A percentile compares a stretch with the other conserved stretches of the same genome.
Conservation (phyloP, 78 protist genomes). For the Capsaspora owczarzaki region DNA sequence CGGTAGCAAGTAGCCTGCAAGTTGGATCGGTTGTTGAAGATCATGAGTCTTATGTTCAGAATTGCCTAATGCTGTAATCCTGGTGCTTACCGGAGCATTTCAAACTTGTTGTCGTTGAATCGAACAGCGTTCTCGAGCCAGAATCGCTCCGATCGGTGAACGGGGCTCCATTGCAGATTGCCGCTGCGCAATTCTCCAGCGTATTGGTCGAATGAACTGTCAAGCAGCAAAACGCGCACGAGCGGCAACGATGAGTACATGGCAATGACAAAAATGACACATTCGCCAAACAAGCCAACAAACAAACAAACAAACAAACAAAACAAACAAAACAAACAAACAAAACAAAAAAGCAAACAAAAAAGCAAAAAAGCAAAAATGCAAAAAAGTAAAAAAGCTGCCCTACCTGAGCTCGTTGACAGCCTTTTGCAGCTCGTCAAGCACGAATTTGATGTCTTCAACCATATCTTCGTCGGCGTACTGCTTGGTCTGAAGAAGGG, state of each 20-base stretch:
- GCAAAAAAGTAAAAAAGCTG: neutral
- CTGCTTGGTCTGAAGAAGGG: neutral
- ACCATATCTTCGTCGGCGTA: slow-evolving; percentile 63
- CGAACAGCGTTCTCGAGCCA: slow-evolving; percentile 76
- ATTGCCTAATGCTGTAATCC: too few species aligned
- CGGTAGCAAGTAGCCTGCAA: neutral
- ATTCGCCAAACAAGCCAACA: neutral
- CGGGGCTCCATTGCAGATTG: slow-evolving; percentile 80
- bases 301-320: neutral
- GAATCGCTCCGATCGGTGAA: slow-evolving; percentile 76
- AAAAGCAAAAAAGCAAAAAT: neutral
- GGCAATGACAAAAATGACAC: neutral
- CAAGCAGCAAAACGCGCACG: neutral
- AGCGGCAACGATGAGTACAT: neutral
- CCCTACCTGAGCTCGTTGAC: slow-evolving; percentile 45
- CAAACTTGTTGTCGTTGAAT: slow-evolving; percentile 65
- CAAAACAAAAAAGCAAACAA: neutral
- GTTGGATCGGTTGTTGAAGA: neutral
- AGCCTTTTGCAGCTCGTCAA: slow-evolving; percentile 27
- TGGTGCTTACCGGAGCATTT: slow-evolving; percentile 29
- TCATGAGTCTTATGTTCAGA: too few species aligned
- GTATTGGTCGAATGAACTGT: slow-evolving; percentile 62
- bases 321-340: neutral
- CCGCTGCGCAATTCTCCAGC: slow-evolving; percentile 53
- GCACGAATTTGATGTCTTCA: slow-evolving; percentile 33